Percentiles rank a stretch among this genome's conserved stretches.
These are phyloP conservation scores for Sugiyamaella japonica DNA, from an alignment of 1,139 yeast genomes.

Conservation along the genomic window DNA sequence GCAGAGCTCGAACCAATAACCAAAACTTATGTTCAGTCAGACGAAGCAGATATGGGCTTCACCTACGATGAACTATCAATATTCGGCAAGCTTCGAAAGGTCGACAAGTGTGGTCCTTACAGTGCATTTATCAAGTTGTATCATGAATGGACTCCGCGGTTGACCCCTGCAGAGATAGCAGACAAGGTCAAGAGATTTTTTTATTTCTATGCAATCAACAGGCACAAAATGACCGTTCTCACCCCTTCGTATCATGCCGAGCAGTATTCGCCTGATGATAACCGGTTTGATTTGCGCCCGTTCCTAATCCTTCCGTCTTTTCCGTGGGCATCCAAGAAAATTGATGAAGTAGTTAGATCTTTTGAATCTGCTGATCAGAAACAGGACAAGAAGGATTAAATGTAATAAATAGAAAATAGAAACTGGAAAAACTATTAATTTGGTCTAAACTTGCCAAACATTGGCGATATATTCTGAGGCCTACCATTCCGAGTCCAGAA, in stretches of 20 bases:
- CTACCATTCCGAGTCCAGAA: conserved; percentile 54
- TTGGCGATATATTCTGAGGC: conserved; percentile 36
- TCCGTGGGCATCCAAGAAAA: conserved; percentile 85
- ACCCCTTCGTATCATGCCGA: conserved; percentile 98
- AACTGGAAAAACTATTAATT: background rate
- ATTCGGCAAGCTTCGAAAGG: conserved; percentile 89
- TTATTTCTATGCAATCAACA: conserved; percentile 88
- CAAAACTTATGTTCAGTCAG: conserved; percentile 86
- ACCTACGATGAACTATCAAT: conserved; percentile 89
- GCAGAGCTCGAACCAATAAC: conserved; percentile 98
- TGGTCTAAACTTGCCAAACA: conserved; percentile 36
- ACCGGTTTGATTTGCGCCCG: conserved; percentile 92
- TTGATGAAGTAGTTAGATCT: conserved; percentile 63
- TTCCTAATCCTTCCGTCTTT: conserved; percentile 89
- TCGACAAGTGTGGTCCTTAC: conserved; percentile 93
- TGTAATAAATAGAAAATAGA: background rate
- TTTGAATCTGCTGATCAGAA: conserved; percentile 21
- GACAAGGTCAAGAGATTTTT: conserved; percentile 89
- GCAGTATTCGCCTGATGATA: conserved; percentile 96
- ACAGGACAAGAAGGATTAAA: background rate
- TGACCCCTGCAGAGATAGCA: conserved; percentile 82
- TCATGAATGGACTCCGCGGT: conserved; percentile 87
- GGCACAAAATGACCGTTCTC: conserved; percentile 95
- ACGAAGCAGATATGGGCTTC: conserved; percentile 98
- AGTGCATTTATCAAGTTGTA: conserved; percentile 87